phyloP scores from a whole-genome alignment of 352 stramenopile genomes.

The Pythium diclinum region DNA sequence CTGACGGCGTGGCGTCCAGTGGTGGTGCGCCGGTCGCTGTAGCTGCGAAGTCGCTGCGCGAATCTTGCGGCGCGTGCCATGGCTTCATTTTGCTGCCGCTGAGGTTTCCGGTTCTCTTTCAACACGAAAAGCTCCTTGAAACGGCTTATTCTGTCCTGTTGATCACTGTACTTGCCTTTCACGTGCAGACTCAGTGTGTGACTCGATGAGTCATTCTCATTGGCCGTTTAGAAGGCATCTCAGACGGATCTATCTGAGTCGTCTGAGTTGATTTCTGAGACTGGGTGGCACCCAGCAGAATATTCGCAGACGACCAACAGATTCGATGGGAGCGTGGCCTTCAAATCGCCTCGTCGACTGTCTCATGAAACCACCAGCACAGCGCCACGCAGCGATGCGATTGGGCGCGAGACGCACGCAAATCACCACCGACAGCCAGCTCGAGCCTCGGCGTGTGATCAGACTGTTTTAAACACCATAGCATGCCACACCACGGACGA shows the following conservation, averaged over 20 bases:
- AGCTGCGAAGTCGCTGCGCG: slow-evolving; percentile 22
- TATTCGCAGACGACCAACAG: slow-evolving; percentile 2
- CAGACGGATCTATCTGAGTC: neutral
- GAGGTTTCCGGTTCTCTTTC: neutral
- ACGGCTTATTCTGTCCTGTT: slow-evolving; percentile 9
- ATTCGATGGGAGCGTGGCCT: slow-evolving; percentile 2
- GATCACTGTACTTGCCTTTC: slow-evolving; percentile 1
- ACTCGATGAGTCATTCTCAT: neutral
- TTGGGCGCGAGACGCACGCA: slow-evolving; percentile 9
- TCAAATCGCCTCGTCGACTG: slow-evolving; percentile 6
- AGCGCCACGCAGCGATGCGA: neutral
- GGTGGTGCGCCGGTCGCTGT: neutral
- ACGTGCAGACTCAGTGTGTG: neutral
- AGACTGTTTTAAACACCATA: neutral
- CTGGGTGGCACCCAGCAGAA: neutral
- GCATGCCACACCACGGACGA: too few species aligned
- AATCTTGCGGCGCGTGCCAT: slow-evolving; percentile 11
- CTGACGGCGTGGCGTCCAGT: neutral
- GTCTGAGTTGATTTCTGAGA: neutral
- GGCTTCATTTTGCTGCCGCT: slow-evolving; percentile 15
- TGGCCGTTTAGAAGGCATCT: neutral
- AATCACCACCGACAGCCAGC: neutral
- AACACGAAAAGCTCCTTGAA: neutral
- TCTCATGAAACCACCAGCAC: slow-evolving; percentile 14
- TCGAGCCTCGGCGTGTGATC: neutral